Base-by-base conservation (phyloP, 441 rosid genomes). In the Gossypium gossypioides region DNA sequence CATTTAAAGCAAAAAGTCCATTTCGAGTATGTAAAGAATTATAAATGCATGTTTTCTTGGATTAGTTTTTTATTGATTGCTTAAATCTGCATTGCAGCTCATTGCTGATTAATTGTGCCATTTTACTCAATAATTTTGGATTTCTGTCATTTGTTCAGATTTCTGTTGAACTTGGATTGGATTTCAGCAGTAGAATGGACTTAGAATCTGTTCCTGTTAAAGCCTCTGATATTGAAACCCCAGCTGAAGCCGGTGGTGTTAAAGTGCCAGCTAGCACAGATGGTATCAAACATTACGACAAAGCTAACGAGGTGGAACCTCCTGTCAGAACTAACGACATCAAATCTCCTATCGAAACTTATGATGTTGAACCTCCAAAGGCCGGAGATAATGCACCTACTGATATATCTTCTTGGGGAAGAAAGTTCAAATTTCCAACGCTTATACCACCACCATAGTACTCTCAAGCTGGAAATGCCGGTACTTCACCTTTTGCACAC, bases 401-500 rank as follows among this genome's bases (percentile, higher is more conserved):
- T 71, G 78, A 74, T 54, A 65, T 80, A 71, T 77, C 86, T 25
- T 76, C 89, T 46, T 79, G 88, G 89, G 81, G 86, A 74, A 80
- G 69, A 56, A 80, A 72, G 71, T 83, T 81, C 44, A 86, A 78
- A 52, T 61, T 90, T 76, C 84, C 87, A 0, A 86, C 80, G 76
- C 87, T 86, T 4, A 15, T 67, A 24, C 73, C 80, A 4, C 81
- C 85, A 0, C 37, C 74, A 57, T 80, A 81, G 22, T 82, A 76
- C 56, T 71, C 85, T 27, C 81, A 72, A 37, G 22, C 56, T 32
- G 73, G 74, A 13, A 81, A 69, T 78, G 77, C 81, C 44, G 86
- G 88, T 37, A 75, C 70, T 61, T 87, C 88, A 7, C 73, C 86
- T 34, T 86, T 92, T 78, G 54, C 94, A 27, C 86, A 87, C 51